phyloP scores from a whole-genome alignment of 1,139 yeast genomes.

The Pichia inconspicua region DNA sequence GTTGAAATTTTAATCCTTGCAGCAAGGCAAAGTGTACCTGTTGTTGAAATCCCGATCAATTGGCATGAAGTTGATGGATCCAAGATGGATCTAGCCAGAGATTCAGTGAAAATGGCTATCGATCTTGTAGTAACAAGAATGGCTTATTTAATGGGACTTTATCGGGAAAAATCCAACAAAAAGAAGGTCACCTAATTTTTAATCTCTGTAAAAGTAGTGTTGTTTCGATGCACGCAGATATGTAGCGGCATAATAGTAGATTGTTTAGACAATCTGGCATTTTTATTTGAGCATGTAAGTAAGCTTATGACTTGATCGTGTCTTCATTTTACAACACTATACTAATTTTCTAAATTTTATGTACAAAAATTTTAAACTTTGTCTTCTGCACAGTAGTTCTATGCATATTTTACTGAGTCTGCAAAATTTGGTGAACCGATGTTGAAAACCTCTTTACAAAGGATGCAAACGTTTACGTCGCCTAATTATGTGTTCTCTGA shows the following conservation, averaged over 20 bases:
- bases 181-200: background rate
- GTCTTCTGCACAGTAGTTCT: no score
- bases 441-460: background rate
- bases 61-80: constrained; percentile 98
- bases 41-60: constrained; percentile 75
- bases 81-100: constrained; percentile 85
- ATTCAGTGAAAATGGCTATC: constrained; percentile 89
- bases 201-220: background rate
- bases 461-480: background rate
- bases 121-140: constrained; percentile 86
- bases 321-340: no score
- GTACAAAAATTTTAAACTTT: no score
- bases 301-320: no score
- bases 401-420: no score
- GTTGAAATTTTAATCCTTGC: constrained; percentile 86
- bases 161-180: constrained; percentile 26
- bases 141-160: constrained; percentile 81
- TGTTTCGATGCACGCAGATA: no score
- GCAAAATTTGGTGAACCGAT: no score
- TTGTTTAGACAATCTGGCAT: no score
- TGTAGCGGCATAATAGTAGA: no score
- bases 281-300: no score
- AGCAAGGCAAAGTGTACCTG: constrained; percentile 54
- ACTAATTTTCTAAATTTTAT: no score
- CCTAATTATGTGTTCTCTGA: constrained; percentile 30